Evolutionary conservation across 1,139 yeast species (phyloP).

Genomic region (Hansenula sp.): DNA sequence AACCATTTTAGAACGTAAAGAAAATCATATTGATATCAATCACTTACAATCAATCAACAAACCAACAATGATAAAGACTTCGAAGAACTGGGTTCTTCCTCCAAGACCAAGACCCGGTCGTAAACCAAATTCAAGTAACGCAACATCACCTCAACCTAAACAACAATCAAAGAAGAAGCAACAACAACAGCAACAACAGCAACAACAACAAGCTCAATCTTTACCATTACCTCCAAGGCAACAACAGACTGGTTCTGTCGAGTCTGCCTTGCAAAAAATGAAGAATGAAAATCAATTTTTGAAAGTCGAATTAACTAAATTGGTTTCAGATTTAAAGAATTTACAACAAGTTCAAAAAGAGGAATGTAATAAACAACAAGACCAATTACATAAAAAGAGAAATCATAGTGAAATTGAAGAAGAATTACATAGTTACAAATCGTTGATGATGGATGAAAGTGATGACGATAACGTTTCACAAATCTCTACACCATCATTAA

Average conservation of each 20-base stretch:
- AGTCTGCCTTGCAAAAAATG: conserved; percentile 17
- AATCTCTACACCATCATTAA: conserved; percentile 20
- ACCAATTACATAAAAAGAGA: conserved; percentile 19
- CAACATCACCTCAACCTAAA: conserved; percentile 8
- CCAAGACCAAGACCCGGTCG: conserved; percentile 91
- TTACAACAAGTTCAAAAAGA: conserved; percentile 9
- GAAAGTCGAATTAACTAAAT: conserved; percentile 20
- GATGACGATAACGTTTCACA: conserved; percentile 20
- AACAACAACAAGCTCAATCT: not conserved
- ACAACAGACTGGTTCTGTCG: conserved; percentile 5
- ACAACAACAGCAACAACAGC: conserved; percentile 2
- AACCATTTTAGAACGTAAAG: not conserved
- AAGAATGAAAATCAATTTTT: conserved; percentile 20
- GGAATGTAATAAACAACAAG: conserved; percentile 5
- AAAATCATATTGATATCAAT: conserved; percentile 1
- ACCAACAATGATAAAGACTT: conserved; percentile 39
- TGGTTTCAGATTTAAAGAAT: conserved; percentile 20
- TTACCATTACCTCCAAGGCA: not conserved
- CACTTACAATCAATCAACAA: conserved; percentile 5
- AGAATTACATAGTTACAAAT: conserved; percentile 8
- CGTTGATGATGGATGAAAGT: conserved; percentile 4
- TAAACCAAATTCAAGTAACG: conserved; percentile 54
- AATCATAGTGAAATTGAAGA: conserved; percentile 14
- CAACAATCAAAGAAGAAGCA: conserved; percentile 14
- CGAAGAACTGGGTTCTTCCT: conserved; percentile 87